These are phyloP conservation scores for Boletellus deceptivus DNA, from an alignment of 1,284 basidiomycete genomes.

Conservation along the genomic window DNA sequence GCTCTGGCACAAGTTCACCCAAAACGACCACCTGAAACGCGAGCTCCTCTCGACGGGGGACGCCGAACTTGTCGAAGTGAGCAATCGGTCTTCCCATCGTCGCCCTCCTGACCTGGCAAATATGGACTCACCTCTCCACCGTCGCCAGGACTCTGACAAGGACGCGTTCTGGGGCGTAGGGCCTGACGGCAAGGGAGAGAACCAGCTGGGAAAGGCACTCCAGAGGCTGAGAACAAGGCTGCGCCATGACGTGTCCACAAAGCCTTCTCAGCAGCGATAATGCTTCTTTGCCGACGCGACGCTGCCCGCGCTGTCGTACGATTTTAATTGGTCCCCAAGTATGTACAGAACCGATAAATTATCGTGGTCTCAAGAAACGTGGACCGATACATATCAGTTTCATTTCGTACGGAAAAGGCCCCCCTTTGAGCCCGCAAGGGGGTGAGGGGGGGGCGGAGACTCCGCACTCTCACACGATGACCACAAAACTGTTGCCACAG, in stretches of 20 bases:
- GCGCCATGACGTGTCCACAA: slow-evolving; percentile 22
- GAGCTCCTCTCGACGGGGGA: slow-evolving; percentile 37
- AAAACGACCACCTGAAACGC: slow-evolving; percentile 31
- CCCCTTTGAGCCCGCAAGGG: slow-evolving; percentile 24
- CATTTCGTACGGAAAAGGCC: slow-evolving; percentile 30
- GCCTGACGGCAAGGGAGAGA: slow-evolving; percentile 34
- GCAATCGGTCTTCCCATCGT: slow-evolving; percentile 7
- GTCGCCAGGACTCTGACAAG: slow-evolving; percentile 36
- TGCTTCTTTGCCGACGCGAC: slow-evolving; percentile 27
- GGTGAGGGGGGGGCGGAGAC: background rate
- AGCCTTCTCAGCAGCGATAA: slow-evolving; percentile 18
- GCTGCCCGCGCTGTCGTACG: slow-evolving; percentile 27
- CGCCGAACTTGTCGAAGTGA: slow-evolving; percentile 38
- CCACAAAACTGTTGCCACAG: slow-evolving; percentile 68
- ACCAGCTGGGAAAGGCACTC: slow-evolving; percentile 39
- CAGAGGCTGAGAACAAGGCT: slow-evolving; percentile 34
- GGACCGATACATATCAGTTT: slow-evolving; percentile 29
- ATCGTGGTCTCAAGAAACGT: slow-evolving; percentile 30
- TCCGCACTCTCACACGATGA: slow-evolving; percentile 38
- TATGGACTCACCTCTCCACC: slow-evolving; percentile 20
- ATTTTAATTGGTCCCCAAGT: slow-evolving; percentile 30
- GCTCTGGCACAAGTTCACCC: slow-evolving; percentile 37
- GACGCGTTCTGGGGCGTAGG: slow-evolving; percentile 41
- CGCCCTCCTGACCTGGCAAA: background rate
- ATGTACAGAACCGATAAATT: slow-evolving; percentile 18